Conservation (phyloP, 2,329 filamentous ascomycete genomes). For the Rhynchosporium agropyri region DNA sequence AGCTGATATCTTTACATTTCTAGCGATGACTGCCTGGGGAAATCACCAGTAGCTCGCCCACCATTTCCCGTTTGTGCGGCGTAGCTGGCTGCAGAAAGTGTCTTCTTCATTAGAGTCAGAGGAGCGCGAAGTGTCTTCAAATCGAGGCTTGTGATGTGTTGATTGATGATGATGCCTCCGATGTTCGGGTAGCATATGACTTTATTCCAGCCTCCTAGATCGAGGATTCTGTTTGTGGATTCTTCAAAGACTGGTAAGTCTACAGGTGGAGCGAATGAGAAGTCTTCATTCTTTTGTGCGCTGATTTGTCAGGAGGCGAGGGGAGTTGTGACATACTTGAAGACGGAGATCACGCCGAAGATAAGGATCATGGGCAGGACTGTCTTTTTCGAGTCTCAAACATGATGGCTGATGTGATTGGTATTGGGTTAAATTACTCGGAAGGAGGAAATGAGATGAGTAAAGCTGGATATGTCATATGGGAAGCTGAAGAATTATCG, state of each 20-base stretch:
- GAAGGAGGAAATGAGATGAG: no score
- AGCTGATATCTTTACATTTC: neutral
- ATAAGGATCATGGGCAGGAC: no score
- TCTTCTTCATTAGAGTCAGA: neutral
- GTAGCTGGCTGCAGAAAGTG: neutral
- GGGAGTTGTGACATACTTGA: neutral
- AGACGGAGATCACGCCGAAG: neutral
- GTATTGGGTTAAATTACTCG: no score
- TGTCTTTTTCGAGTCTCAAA: no score
- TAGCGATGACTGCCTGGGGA: neutral
- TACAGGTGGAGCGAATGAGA: neutral
- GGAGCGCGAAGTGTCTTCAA: neutral
- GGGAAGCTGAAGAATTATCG: no score
- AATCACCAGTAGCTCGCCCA: neutral
- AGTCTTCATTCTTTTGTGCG: neutral
- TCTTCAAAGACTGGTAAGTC: neutral
- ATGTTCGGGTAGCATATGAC: constrained; percentile 1
- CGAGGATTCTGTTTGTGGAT: neutral
- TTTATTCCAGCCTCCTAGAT: neutral
- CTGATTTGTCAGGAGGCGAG: neutral
- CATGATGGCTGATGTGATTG: no score
- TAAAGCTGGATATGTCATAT: no score
- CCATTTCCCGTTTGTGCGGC: neutral
- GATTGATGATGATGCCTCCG: neutral
- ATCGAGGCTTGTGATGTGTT: constrained; percentile 4